Percentiles rank a stretch among this genome's conserved stretches.
These are phyloP conservation scores for Aquanectria penicillioides DNA, from an alignment of 2,329 filamentous ascomycete species.

Conservation along the genomic window DNA sequence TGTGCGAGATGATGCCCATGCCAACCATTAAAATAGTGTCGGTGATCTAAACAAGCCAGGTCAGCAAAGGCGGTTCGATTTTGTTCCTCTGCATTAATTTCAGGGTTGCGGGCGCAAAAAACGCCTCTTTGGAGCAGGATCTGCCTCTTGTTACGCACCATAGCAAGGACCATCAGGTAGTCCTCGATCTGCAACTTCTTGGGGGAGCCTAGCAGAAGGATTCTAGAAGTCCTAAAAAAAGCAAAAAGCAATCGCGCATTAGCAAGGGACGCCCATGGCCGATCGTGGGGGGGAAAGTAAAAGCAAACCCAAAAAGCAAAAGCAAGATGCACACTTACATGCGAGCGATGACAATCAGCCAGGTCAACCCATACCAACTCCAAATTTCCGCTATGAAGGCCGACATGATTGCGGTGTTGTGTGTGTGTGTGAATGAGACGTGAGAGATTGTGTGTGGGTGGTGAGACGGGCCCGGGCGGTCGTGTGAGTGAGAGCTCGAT, in stretches of 20 bases:
- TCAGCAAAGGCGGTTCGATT: no score
- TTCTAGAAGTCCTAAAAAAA: slow-evolving; percentile 50
- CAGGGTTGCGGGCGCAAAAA: no score
- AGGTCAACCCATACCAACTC: slow-evolving; percentile 56
- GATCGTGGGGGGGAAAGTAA: not conserved
- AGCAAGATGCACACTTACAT: slow-evolving; percentile 49
- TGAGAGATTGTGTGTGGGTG: no score
- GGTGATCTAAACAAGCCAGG: slow-evolving; percentile 46
- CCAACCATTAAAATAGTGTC: slow-evolving; percentile 65
- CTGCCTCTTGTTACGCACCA: slow-evolving; percentile 59
- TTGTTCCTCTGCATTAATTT: no score
- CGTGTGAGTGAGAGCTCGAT: no score
- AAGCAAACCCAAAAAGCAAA: no score
- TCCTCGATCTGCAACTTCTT: slow-evolving; percentile 65
- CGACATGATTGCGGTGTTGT: slow-evolving; percentile 39
- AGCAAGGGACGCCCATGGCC: not conserved
- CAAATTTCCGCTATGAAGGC: slow-evolving; percentile 52
- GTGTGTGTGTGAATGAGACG: no score
- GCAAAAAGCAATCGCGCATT: not conserved
- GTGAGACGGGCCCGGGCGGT: no score
- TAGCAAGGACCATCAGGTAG: slow-evolving; percentile 63
- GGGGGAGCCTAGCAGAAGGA: slow-evolving; percentile 54
- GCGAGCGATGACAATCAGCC: slow-evolving; percentile 50
- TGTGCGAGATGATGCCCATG: slow-evolving; percentile 64
- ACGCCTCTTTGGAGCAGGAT: no score